Evolutionary conservation across 768 basidiomycete species (phyloP).

Genomic region (Gelatoporia subvermispora): DNA sequence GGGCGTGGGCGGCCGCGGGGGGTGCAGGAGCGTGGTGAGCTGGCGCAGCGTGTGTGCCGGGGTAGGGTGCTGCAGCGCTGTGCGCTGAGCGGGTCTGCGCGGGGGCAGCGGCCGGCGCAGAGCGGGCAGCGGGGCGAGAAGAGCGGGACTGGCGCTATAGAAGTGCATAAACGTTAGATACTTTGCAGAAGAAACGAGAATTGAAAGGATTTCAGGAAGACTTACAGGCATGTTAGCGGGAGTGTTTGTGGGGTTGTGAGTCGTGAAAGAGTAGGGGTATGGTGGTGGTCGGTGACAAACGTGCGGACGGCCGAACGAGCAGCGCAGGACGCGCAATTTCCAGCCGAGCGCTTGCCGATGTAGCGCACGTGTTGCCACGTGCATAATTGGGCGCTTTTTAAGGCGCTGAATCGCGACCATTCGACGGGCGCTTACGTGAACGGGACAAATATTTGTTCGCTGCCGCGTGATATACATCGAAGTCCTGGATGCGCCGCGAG

Average conservation of each 20-base stretch:
- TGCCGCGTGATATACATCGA: too few relatives aligned
- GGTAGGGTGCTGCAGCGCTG: slow-evolving; percentile 41
- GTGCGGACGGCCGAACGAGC: too few relatives aligned
- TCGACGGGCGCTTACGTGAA: too few relatives aligned
- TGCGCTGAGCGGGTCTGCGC: slow-evolving; percentile 43
- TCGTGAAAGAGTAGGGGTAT: slow-evolving; percentile 6
- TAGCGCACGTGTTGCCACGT: too few relatives aligned
- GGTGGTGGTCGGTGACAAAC: slow-evolving; percentile 18
- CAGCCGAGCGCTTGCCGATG: not conserved
- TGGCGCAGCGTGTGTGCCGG: slow-evolving; percentile 31
- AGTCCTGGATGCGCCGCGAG: too few relatives aligned
- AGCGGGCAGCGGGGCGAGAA: slow-evolving; percentile 50
- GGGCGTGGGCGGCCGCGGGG: slow-evolving; percentile 24
- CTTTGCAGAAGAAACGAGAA: not conserved
- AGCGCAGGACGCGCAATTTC: slow-evolving; percentile 2
- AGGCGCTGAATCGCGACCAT: too few relatives aligned
- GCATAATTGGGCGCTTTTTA: too few relatives aligned
- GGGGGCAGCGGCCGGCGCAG: slow-evolving; percentile 42
- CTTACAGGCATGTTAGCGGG: slow-evolving; percentile 44
- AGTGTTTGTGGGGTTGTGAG: slow-evolving; percentile 3
- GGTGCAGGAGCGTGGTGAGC: slow-evolving; percentile 33
- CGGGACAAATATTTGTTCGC: too few relatives aligned
- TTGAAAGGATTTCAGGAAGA: slow-evolving; percentile 5
- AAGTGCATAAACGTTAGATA: not conserved
- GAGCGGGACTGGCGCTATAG: slow-evolving; percentile 73